These are phyloP conservation scores for Lasiodiplodia gonubiensis DNA, from an alignment of 2,329 filamentous ascomycete species.

Conservation along the genomic window DNA sequence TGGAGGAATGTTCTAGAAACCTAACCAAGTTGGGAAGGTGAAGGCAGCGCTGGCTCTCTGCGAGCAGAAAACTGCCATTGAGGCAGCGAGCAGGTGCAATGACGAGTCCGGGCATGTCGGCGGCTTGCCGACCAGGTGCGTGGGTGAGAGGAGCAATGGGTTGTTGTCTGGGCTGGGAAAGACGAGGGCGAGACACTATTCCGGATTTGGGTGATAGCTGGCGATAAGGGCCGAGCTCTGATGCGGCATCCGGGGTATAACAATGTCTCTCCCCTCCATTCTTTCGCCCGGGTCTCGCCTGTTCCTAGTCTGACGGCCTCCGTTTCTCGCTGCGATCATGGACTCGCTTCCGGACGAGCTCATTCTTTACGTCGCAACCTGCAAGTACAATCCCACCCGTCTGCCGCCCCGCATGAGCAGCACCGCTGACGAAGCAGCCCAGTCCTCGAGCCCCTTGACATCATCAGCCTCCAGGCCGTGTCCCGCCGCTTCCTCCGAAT, in stretches of 20 bases:
- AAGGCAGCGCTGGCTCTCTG: neutral
- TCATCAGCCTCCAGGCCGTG: conserved; percentile 72
- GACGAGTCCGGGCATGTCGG: neutral
- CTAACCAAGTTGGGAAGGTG: neutral
- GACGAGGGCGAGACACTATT: neutral
- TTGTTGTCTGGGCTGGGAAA: neutral
- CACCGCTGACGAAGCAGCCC: conserved; percentile 31
- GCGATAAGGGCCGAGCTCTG: neutral
- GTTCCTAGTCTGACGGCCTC: neutral
- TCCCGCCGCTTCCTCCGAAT: conserved; percentile 70
- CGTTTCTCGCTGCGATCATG: conserved; percentile 12
- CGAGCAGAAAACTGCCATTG: neutral
- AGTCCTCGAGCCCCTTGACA: conserved; percentile 69
- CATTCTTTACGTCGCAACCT: conserved; percentile 51
- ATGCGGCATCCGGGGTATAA: conserved; percentile 20
- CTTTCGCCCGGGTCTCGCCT: neutral
- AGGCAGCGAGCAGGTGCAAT: neutral
- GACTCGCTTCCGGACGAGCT: conserved; percentile 46
- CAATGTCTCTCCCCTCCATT: conserved; percentile 1
- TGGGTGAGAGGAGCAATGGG: neutral
- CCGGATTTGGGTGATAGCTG: neutral
- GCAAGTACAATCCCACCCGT: conserved; percentile 38
- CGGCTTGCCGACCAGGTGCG: neutral
- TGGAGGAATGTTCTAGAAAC: conserved; percentile 3
- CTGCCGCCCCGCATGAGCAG: conserved; percentile 1